Evolutionary conservation across 2,329 filamentous ascomycete species (phyloP).

Genomic region (Fusarium sterilihyphosum): DNA sequence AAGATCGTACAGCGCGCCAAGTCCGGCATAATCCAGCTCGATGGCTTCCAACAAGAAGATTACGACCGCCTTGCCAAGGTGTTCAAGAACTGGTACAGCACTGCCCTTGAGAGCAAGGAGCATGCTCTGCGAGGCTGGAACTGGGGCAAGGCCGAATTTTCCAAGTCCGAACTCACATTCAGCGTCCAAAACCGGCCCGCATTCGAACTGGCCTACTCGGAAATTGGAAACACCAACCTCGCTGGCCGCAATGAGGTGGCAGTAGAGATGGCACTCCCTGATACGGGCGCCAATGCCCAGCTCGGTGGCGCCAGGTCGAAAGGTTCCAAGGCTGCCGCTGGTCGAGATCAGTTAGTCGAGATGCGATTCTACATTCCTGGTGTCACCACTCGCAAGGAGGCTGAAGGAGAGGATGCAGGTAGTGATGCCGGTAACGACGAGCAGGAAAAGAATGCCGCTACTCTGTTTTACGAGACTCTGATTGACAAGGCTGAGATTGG

Average conservation of each 20-base stretch:
- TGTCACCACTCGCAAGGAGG: slow-evolving; percentile 80
- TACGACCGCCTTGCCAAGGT: slow-evolving; percentile 89
- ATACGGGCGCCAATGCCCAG: slow-evolving; percentile 77
- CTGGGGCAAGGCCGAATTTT: slow-evolving; percentile 98
- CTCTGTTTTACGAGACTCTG: slow-evolving; percentile 96
- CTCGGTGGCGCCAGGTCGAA: slow-evolving; percentile 78
- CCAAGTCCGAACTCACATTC: slow-evolving; percentile 93
- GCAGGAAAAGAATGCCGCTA: slow-evolving; percentile 92
- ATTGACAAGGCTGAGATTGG: slow-evolving; percentile 99
- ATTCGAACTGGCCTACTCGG: slow-evolving; percentile 96
- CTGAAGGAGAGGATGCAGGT: slow-evolving; percentile 74
- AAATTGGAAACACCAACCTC: slow-evolving; percentile 97
- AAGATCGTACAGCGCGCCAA: slow-evolving; percentile 84
- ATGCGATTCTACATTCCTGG: slow-evolving; percentile 99
- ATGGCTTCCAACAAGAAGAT: slow-evolving; percentile 95
- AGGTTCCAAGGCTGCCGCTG: slow-evolving; percentile 89
- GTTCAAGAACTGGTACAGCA: slow-evolving; percentile 98
- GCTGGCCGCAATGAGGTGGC: slow-evolving; percentile 98
- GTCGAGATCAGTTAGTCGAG: slow-evolving; percentile 92
- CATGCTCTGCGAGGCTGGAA: slow-evolving; percentile 98
- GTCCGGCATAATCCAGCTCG: slow-evolving; percentile 88
- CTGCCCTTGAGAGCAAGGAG: slow-evolving; percentile 90
- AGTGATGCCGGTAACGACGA: slow-evolving; percentile 60
- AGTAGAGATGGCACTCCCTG: slow-evolving; percentile 88
- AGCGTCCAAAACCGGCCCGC: slow-evolving; percentile 96